Conservation (phyloP, 805 yeast species). For the Teunomyces pallodes region DNA sequence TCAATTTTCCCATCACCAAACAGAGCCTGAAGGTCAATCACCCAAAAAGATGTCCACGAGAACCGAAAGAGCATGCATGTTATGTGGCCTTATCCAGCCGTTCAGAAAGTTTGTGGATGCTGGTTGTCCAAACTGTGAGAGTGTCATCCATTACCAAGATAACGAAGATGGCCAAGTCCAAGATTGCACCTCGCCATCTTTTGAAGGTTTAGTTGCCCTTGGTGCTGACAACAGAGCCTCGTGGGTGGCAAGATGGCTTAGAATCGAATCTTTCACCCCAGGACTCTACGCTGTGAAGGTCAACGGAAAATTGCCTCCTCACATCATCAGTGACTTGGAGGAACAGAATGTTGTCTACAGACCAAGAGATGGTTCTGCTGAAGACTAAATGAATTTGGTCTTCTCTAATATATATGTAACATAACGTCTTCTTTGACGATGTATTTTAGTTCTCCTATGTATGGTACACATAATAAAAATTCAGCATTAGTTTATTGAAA, state of each 20-base stretch:
- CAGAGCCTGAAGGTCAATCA: background rate
- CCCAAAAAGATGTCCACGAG: slow-evolving; percentile 44
- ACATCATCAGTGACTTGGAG: slow-evolving; percentile 69
- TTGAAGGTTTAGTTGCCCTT: slow-evolving; percentile 91
- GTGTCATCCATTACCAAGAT: slow-evolving; percentile 70
- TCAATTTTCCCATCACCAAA: background rate
- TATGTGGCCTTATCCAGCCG: slow-evolving; percentile 90
- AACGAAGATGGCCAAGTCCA: slow-evolving; percentile 81
- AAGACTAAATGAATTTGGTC: slow-evolving; percentile 38
- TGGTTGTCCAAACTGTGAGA: slow-evolving; percentile 97
- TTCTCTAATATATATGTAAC: background rate
- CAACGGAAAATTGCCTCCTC: slow-evolving; percentile 87
- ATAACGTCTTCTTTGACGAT: slow-evolving; percentile 1
- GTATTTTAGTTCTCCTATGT: slow-evolving; percentile 4
- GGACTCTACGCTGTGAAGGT: slow-evolving; percentile 94
- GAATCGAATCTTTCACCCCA: slow-evolving; percentile 83
- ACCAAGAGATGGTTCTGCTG: slow-evolving; percentile 91
- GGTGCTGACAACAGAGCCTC: slow-evolving; percentile 76
- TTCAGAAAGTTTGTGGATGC: slow-evolving; percentile 66
- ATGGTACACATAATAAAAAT: slow-evolving; percentile 2
- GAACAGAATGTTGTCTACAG: slow-evolving; percentile 79
- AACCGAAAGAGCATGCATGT: slow-evolving; percentile 93
- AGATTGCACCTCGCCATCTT: slow-evolving; percentile 94
- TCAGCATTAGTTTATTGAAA: background rate
- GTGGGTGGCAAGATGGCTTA: slow-evolving; percentile 96